Percentiles rank a stretch among this genome's conserved stretches.
Evolutionary conservation across 2,329 filamentous ascomycete genomes (phyloP).

Genomic region (Nemania sp.): DNA sequence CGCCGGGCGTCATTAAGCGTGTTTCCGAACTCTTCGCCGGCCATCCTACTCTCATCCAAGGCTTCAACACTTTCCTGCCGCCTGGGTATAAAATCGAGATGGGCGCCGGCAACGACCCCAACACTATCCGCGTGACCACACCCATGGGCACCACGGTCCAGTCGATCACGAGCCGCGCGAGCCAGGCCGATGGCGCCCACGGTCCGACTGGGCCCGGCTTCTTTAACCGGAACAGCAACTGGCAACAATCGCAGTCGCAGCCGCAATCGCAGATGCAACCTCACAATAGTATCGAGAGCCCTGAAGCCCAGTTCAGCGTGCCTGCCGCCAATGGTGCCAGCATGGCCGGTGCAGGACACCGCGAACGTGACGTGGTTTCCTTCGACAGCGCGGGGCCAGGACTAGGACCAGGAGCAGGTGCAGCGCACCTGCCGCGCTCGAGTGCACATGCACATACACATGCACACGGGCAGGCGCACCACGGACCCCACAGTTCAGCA

Average conservation of each 20-base stretch:
- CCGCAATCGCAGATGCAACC: too few relatives aligned
- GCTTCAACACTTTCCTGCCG: slow-evolving; percentile 96
- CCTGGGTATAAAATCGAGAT: slow-evolving; percentile 97
- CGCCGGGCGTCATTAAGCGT: slow-evolving; percentile 93
- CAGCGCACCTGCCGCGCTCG: slow-evolving; percentile 41
- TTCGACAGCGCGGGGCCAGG: slow-evolving; percentile 38
- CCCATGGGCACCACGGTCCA: slow-evolving; percentile 97
- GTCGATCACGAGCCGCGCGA: slow-evolving; percentile 67
- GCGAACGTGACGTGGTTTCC: slow-evolving; percentile 41
- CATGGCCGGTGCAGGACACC: slow-evolving; percentile 51
- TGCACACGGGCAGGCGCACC: too few relatives aligned
- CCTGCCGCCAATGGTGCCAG: slow-evolving; percentile 55
- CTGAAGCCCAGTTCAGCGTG: slow-evolving; percentile 64
- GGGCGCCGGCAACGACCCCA: slow-evolving; percentile 88
- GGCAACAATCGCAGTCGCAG: slow-evolving; percentile 60
- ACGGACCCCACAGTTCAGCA: slow-evolving; percentile 43
- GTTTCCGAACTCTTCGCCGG: slow-evolving; percentile 95
- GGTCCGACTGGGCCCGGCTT: slow-evolving; percentile 45
- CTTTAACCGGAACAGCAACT: slow-evolving; percentile 53
- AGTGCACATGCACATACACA: slow-evolving; percentile 38
- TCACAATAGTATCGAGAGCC: slow-evolving; percentile 65
- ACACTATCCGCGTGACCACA: slow-evolving; percentile 94
- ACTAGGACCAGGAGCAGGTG: too few relatives aligned
- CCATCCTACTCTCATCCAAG: slow-evolving; percentile 92
- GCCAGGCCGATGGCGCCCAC: slow-evolving; percentile 50